A percentile compares a stretch with the other conserved stretches of the same genome.
Conservation (phyloP, 2,329 filamentous ascomycete species). For the Coniochaeta sp. region DNA sequence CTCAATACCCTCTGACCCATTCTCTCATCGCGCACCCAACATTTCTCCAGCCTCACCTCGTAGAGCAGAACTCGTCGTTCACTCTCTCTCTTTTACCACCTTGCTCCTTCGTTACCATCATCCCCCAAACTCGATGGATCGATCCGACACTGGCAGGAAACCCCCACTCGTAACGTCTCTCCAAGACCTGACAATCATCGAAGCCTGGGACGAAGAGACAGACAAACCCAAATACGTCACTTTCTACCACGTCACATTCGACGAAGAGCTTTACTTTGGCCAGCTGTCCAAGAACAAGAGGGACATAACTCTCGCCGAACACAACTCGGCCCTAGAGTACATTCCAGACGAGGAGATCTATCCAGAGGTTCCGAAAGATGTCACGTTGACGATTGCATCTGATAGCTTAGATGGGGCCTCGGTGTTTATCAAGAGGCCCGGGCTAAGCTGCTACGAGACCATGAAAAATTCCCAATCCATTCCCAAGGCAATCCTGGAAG, state of each 20-base stretch:
- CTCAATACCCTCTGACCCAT: background rate
- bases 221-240: conserved; percentile 3
- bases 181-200: background rate
- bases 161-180: background rate
- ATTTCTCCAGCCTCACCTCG: background rate
- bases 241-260: conserved; percentile 4
- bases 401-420: conserved; percentile 1
- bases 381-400: conserved; percentile 7
- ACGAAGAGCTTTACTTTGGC: conserved; percentile 7
- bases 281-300: conserved; percentile 7
- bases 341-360: conserved; percentile 9
- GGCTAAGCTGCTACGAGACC: conserved; percentile 6
- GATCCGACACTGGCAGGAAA: background rate
- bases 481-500: conserved; percentile 4
- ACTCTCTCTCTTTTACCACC: background rate
- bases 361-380: conserved; percentile 5
- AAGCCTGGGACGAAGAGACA: background rate
- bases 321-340: conserved; percentile 5
- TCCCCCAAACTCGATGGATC: background rate
- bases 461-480: conserved; percentile 1
- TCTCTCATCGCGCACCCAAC: background rate
- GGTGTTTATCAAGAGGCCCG: conserved; percentile 6
- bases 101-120: background rate
- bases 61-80: background rate
- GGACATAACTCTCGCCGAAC: conserved; percentile 9